A percentile compares a stretch with the other conserved stretches of the same genome.
These are phyloP conservation scores for Saccharomycopsis babjevae DNA, from an alignment of 805 yeast genomes.

Conservation along the genomic window DNA sequence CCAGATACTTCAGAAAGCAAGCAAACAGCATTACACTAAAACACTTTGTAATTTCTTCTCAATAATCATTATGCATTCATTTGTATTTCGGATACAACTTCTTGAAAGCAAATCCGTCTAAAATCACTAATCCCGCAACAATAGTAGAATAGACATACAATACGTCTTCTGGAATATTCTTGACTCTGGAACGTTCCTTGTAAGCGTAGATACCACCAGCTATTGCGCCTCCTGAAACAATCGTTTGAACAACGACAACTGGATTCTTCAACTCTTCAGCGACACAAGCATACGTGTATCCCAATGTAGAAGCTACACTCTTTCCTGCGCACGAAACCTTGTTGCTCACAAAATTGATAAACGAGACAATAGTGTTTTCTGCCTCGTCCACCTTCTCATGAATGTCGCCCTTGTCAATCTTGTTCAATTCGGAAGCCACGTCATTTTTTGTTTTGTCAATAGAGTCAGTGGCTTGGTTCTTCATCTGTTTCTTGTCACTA, in stretches of 20 bases:
- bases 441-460: slow-evolving; percentile 22
- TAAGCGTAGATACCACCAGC: slow-evolving; percentile 41
- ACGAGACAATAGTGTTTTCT: slow-evolving; percentile 66
- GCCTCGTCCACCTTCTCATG: slow-evolving; percentile 35
- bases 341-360: slow-evolving; percentile 53
- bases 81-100: slow-evolving; percentile 47
- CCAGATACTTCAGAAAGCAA: too few species aligned
- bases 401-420: slow-evolving; percentile 26
- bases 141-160: slow-evolving; percentile 42
- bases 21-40: too few species aligned
- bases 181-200: slow-evolving; percentile 41
- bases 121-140: slow-evolving; percentile 40
- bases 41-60: too few species aligned
- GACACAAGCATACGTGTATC: slow-evolving; percentile 21
- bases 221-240: slow-evolving; percentile 38
- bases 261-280: slow-evolving; percentile 48
- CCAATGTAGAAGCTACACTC: slow-evolving; percentile 20
- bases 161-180: slow-evolving; percentile 36
- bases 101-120: slow-evolving; percentile 44
- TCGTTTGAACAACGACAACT: slow-evolving; percentile 44
- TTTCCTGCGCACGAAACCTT: slow-evolving; percentile 15
- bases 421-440: slow-evolving; percentile 25
- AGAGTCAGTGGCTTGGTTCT: slow-evolving; percentile 6
- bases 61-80: neutral
- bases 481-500: slow-evolving; percentile 11